A percentile compares a stretch with the other conserved stretches of the same genome.
Evolutionary conservation across 768 basidiomycete species (phyloP).

Genomic region (Lyophyllum atratum): DNA sequence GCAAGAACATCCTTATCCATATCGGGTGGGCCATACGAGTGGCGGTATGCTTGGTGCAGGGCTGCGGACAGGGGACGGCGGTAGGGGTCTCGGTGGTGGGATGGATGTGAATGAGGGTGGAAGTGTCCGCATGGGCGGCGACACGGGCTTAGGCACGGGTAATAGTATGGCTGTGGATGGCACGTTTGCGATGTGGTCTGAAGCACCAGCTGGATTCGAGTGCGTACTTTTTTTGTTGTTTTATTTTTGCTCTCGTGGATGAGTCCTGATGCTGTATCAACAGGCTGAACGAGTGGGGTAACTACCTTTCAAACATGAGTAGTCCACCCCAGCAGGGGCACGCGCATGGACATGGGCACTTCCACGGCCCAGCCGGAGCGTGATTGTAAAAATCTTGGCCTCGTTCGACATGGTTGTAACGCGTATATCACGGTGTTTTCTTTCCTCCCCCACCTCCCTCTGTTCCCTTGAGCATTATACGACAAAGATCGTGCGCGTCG

Average conservation of each 20-base stretch:
- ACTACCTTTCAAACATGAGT: constrained; percentile 39
- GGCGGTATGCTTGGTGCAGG: background rate
- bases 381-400: background rate
- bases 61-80: background rate
- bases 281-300: constrained; percentile 46
- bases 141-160: background rate
- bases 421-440: background rate
- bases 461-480: background rate
- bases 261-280: background rate
- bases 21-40: background rate
- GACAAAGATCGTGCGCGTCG: background rate
- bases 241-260: background rate
- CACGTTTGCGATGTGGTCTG: constrained; percentile 68
- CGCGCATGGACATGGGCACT: background rate
- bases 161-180: constrained; percentile 19
- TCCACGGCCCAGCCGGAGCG: background rate
- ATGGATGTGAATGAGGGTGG: constrained; percentile 2
- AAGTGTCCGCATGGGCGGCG: no score
- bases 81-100: background rate
- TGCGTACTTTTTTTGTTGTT: constrained; percentile 32
- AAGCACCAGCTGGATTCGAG: constrained; percentile 63
- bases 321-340: constrained; percentile 7
- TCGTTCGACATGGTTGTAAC: background rate
- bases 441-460: background rate
- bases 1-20: background rate